Percentiles rank a stretch among this genome's conserved stretches.
Conservation (phyloP, 768 basidiomycete genomes). For the Phlebiopsis gigantea region DNA sequence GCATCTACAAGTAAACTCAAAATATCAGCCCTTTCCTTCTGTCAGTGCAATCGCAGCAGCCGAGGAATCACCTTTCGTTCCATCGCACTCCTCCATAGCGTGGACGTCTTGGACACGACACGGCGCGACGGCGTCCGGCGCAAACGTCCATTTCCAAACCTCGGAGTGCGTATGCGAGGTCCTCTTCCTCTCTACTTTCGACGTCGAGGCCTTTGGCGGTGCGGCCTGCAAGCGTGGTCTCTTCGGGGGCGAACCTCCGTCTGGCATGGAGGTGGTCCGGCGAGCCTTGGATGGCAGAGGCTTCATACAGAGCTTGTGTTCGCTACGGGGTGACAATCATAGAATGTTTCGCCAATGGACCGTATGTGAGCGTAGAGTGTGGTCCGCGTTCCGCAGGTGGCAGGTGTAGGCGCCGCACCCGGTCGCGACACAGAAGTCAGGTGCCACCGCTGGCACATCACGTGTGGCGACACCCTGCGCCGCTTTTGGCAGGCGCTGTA, state of each 20-base stretch:
- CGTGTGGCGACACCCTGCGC: background rate
- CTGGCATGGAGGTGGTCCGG: background rate
- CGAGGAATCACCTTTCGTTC: slow-evolving; percentile 13
- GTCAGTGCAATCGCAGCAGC: background rate
- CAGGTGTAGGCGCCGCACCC: background rate
- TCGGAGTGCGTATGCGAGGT: slow-evolving; percentile 7
- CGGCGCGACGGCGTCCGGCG: slow-evolving; percentile 19
- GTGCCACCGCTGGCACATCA: background rate
- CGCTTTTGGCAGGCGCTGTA: background rate
- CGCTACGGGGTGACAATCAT: background rate
- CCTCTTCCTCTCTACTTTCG: background rate
- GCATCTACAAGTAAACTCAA: slow-evolving; percentile 26
- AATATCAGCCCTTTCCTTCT: no score
- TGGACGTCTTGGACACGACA: slow-evolving; percentile 22
- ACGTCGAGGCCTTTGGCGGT: background rate
- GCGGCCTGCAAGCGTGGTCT: background rate
- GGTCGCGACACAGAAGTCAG: background rate
- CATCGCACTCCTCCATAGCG: slow-evolving; percentile 18
- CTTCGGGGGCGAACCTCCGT: background rate
- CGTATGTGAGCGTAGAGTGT: slow-evolving; percentile 1
- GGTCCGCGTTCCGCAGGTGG: background rate
- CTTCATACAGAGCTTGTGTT: background rate
- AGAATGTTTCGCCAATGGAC: background rate
- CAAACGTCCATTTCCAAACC: slow-evolving; percentile 24
- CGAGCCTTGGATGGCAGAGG: background rate